Conservation (phyloP, 805 yeast species). For the Kuraishia borneana region DNA sequence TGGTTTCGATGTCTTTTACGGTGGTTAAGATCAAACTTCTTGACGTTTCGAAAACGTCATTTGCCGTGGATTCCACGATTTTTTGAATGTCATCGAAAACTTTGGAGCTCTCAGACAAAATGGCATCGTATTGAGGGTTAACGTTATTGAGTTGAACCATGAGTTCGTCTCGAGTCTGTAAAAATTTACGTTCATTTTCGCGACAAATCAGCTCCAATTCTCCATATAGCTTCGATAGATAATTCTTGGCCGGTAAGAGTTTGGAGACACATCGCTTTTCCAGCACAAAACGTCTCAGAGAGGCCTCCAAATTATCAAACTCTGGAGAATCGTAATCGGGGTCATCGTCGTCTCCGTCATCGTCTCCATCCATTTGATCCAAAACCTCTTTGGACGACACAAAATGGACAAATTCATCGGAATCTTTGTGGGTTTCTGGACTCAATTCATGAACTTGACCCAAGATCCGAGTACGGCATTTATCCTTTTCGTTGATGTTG, state of each 20-base stretch:
- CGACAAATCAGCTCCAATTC: constrained; percentile 56
- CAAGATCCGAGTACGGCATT: constrained; percentile 66
- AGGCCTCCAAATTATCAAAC: constrained; percentile 76
- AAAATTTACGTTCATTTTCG: constrained; percentile 47
- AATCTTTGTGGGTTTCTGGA: constrained; percentile 84
- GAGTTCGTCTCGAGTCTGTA: constrained; percentile 35
- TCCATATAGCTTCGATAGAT: constrained; percentile 50
- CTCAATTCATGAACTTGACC: constrained; percentile 79
- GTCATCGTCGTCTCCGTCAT: constrained; percentile 24
- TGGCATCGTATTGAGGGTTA: constrained; percentile 51
- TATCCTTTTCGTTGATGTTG: constrained; percentile 66
- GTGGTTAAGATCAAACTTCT: constrained; percentile 39
- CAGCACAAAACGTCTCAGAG: constrained; percentile 73
- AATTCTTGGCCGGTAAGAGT: constrained; percentile 87
- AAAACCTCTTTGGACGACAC: constrained; percentile 54
- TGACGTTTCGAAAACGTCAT: constrained; percentile 50
- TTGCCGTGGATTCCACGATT: constrained; percentile 49
- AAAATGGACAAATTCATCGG: constrained; percentile 89
- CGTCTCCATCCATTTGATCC: constrained; percentile 22
- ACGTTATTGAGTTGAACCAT: constrained; percentile 40
- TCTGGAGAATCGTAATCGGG: constrained; percentile 38
- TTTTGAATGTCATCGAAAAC: constrained; percentile 50
- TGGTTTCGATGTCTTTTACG: constrained; percentile 28
- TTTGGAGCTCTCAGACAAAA: constrained; percentile 37
- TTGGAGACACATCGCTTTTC: constrained; percentile 87